These are phyloP conservation scores for Coemansia guatemalensis DNA, from an alignment of 192 early-diverging fungal genomes.

Conservation along the genomic window DNA sequence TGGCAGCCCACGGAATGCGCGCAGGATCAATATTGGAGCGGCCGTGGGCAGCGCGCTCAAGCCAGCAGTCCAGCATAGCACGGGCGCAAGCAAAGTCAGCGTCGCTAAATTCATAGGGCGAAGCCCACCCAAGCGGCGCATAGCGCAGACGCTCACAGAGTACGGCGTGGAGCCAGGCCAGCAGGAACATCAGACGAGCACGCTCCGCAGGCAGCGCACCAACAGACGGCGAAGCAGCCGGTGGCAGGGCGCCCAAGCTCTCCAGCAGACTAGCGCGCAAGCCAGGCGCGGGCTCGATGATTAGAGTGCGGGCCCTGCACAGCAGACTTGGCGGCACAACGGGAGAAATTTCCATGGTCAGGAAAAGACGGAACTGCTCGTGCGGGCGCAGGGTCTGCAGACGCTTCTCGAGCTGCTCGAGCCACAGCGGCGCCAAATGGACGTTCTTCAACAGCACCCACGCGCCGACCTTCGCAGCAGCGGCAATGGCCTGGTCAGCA, in stretches of 20 bases:
- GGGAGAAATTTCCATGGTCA: slow-evolving; percentile 98
- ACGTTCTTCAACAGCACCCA: slow-evolving; percentile 99
- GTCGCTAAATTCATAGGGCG: slow-evolving; percentile 97
- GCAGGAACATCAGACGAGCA: slow-evolving; percentile 85
- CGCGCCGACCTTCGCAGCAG: slow-evolving; percentile 76
- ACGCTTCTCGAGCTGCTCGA: slow-evolving; percentile 93
- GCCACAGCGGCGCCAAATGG: slow-evolving; percentile 93
- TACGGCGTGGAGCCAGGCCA: slow-evolving; percentile 96
- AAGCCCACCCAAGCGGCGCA: slow-evolving; percentile 96
- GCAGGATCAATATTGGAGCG: slow-evolving; percentile 89
- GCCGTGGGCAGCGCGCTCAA: slow-evolving; percentile 76
- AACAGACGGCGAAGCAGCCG: slow-evolving; percentile 30
- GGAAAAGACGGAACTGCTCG: slow-evolving; percentile 87
- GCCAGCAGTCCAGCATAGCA: slow-evolving; percentile 87
- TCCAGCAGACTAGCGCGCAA: slow-evolving; percentile 91
- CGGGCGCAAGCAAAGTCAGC: slow-evolving; percentile 93
- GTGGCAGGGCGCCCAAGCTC: slow-evolving; percentile 66
- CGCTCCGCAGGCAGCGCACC: slow-evolving; percentile 74
- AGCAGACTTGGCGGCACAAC: slow-evolving; percentile 92
- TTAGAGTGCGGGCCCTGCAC: slow-evolving; percentile 83
- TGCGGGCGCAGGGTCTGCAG: slow-evolving; percentile 84
- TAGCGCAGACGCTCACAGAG: slow-evolving; percentile 96
- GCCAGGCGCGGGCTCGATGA: slow-evolving; percentile 96
- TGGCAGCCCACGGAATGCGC: slow-evolving; percentile 95
- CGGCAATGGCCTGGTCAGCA: slow-evolving; percentile 87